Percentiles rank a stretch among this genome's conserved stretches.
Conservation (phyloP, 2,329 filamentous ascomycete species). For the Aspergillus sp. region DNA sequence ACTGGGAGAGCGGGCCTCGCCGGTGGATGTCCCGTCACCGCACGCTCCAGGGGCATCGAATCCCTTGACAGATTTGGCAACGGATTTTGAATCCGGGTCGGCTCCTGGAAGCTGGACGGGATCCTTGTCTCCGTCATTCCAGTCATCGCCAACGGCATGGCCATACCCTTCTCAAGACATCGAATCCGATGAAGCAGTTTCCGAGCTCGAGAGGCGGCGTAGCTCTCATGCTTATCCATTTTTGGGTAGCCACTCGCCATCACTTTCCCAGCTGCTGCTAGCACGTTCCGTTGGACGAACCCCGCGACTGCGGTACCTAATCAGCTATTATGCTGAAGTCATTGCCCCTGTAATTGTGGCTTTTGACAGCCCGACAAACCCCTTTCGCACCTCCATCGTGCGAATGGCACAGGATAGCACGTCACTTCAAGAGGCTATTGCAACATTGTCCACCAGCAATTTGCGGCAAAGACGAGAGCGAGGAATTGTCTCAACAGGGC, state of each 20-base stretch:
- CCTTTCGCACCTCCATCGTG: slow-evolving; percentile 82
- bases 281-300: slow-evolving; percentile 63
- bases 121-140: slow-evolving; percentile 1
- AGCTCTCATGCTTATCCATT: slow-evolving; percentile 19
- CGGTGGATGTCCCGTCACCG: neutral
- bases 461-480: slow-evolving; percentile 74
- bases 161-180: slow-evolving; percentile 1
- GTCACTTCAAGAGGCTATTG: slow-evolving; percentile 89
- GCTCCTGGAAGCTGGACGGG: neutral
- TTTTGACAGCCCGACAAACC: slow-evolving; percentile 83
- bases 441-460: slow-evolving; percentile 86
- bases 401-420: slow-evolving; percentile 76
- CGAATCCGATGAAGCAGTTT: slow-evolving; percentile 4
- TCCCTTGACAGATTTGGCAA: neutral
- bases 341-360: slow-evolving; percentile 92
- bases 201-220: slow-evolving; percentile 1
- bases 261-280: slow-evolving; percentile 42
- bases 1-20: slow-evolving; percentile 12
- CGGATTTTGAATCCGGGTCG: slow-evolving; percentile 4
- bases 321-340: slow-evolving; percentile 91
- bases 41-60: neutral
- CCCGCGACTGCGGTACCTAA: slow-evolving; percentile 81
- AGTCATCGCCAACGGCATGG: slow-evolving; percentile 4
- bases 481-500: slow-evolving; percentile 59
- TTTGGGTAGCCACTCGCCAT: slow-evolving; percentile 32